These are phyloP conservation scores for Candida morakotiae DNA, from an alignment of 805 yeast species.

Conservation along the genomic window DNA sequence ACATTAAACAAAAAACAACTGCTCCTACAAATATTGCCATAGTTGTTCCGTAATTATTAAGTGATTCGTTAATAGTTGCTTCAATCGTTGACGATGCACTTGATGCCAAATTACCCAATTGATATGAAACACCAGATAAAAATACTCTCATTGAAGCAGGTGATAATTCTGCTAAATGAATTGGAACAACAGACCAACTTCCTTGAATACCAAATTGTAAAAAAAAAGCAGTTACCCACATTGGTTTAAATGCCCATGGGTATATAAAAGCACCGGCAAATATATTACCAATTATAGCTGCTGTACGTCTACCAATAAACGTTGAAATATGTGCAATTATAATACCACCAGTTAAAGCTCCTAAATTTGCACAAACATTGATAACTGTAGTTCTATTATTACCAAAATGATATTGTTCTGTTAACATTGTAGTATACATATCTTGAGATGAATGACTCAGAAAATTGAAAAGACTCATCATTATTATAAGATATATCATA, in stretches of 20 bases:
- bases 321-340: constrained; percentile 56
- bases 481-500: constrained; percentile 25
- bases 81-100: constrained; percentile 72
- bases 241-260: constrained; percentile 48
- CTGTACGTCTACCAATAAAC: constrained; percentile 56
- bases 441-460: constrained; percentile 76
- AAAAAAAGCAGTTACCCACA: constrained; percentile 37
- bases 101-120: constrained; percentile 69
- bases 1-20: constrained; percentile 50
- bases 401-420: constrained; percentile 46
- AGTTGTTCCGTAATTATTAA: constrained; percentile 60
- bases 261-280: constrained; percentile 59
- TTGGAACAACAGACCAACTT: constrained; percentile 70
- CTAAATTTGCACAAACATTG: constrained; percentile 59
- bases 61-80: constrained; percentile 49
- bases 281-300: constrained; percentile 47
- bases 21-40: constrained; percentile 68
- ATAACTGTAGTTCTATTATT: constrained; percentile 52
- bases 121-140: constrained; percentile 60
- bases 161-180: constrained; percentile 61
- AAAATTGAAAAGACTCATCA: constrained; percentile 70
- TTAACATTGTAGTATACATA: constrained; percentile 60
- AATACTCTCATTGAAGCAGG: constrained; percentile 50
- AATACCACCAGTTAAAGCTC: constrained; percentile 66
- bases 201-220: constrained; percentile 67